Evolutionary conservation across 2,329 filamentous ascomycete species (phyloP), one percentile per base, ranked within the genome.

Genomic region (Fusarium musae): DNA sequence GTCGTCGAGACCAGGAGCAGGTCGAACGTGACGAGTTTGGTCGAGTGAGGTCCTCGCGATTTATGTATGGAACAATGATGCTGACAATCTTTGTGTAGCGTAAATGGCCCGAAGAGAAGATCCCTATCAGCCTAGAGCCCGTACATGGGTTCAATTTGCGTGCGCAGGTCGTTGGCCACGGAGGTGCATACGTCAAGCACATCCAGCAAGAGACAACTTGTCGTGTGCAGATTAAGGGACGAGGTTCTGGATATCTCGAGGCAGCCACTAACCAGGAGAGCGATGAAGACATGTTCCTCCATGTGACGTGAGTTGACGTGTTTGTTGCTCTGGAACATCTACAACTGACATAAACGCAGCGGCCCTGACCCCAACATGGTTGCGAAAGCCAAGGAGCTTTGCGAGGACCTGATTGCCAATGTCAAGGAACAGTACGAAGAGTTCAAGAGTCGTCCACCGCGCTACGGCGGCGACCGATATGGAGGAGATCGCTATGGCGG

Each of bases 21-120:
- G 90, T 97, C 52, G 96, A 98, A 83, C 91, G 94, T 66, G 96
- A 98, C 79, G 94, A 97, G 80, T 95, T 92, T 81, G 96, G 95
- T 75, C 90, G 96, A 79, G 94, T 97, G 90, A 80, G 87, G 80
- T 12, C n/a, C n/a, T 43, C 19, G 28, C 6, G 12, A 21, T n/a
- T 21, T 28, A 21, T 13, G 10, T 40, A 52, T 19, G 58, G n/a
- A 43, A 49, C 40, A 54, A 40, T 49, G 68, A 70, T 57, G 70
- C 64, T 67, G 72, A 73, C 61, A 65, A n/a, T 17, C 30, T 40
- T 16, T 26, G 46, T n/a, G 43, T 75, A 97, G 94, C 94, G 95
- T 76, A 99, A 98, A 93, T 99, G 96, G 96, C 96, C 96, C 2
- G 96, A 98, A 80, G 95, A 98, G 84, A 94, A 93, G 78, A 97